phyloP scores from a whole-genome alignment of 106 monocot genomes.

The Hemerocallis citrina region DNA sequence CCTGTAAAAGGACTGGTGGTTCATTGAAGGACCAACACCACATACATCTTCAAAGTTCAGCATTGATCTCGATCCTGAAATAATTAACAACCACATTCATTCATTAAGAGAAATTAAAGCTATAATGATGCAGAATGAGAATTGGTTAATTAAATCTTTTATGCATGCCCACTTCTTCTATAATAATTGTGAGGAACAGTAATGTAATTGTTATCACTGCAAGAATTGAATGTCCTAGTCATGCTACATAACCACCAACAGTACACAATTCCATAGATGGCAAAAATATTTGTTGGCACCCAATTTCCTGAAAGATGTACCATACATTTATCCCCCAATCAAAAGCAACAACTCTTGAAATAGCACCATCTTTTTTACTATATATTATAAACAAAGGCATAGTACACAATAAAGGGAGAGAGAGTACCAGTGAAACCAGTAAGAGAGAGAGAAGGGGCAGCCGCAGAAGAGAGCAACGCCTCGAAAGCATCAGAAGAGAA shows the following conservation, averaged over 20 bases:
- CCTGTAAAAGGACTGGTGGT: slow-evolving; percentile 12
- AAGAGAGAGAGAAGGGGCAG: slow-evolving; percentile 5
- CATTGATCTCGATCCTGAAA: slow-evolving; percentile 44
- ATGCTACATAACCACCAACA: no score
- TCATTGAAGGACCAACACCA: neutral
- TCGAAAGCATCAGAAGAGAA: slow-evolving; percentile 26
- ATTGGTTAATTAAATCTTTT: neutral
- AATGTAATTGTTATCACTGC: no score
- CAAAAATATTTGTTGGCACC: no score
- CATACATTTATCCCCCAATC: neutral
- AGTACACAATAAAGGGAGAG: neutral
- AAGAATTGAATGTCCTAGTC: no score
- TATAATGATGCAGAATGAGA: neutral
- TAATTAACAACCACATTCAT: neutral
- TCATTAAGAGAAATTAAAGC: neutral
- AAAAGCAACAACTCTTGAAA: neutral
- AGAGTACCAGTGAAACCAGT: neutral
- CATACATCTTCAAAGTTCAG: slow-evolving; percentile 33
- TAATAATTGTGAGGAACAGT: no score
- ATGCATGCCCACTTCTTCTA: no score
- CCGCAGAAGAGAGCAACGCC: slow-evolving; percentile 23
- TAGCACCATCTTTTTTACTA: neutral
- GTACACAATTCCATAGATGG: no score
- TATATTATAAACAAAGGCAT: neutral
- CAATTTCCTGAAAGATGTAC: neutral